Evolutionary conservation across 2,329 filamentous ascomycete species (phyloP).

Genomic region (Hirsutella rhossiliensis): DNA sequence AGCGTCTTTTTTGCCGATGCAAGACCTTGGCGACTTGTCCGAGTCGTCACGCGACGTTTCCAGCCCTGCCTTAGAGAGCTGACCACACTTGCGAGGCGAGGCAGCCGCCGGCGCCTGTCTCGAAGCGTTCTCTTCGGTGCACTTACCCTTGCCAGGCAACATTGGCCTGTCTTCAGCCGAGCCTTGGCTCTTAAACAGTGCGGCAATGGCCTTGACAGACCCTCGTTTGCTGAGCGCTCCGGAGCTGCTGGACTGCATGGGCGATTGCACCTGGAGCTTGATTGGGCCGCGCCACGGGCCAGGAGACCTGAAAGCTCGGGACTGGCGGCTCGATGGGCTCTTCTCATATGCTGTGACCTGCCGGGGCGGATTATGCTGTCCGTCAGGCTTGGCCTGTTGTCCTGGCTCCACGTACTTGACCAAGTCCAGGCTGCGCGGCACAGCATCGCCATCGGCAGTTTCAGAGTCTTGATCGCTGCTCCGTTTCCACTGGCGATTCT

Average conservation of each 20-base stretch:
- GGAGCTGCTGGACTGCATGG: conserved; percentile 7
- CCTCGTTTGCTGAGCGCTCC: conserved; percentile 13
- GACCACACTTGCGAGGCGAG: too few species aligned
- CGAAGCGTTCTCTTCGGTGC: not conserved
- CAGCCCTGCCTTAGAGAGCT: too few species aligned
- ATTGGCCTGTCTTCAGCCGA: not conserved
- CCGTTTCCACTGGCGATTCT: not conserved
- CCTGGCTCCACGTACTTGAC: too few species aligned
- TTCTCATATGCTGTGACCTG: not conserved
- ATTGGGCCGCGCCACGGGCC: conserved; percentile 3
- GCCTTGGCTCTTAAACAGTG: conserved; percentile 32
- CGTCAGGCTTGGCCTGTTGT: not conserved
- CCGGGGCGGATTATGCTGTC: not conserved
- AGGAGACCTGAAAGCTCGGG: conserved; percentile 6
- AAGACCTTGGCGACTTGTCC: too few species aligned
- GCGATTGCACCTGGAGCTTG: not conserved
- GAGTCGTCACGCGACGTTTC: too few species aligned
- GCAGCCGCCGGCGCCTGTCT: not conserved
- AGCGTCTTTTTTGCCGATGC: too few species aligned
- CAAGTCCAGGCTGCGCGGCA: too few species aligned
- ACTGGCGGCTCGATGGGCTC: not conserved
- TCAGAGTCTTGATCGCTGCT: too few species aligned
- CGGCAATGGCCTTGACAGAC: conserved; percentile 37
- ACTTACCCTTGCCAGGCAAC: not conserved
- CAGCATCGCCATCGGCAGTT: too few species aligned